Percentiles rank a stretch among this genome's conserved stretches.
These are phyloP conservation scores for Metschnikowia matae DNA, from an alignment of 805 yeast species.

Conservation along the genomic window DNA sequence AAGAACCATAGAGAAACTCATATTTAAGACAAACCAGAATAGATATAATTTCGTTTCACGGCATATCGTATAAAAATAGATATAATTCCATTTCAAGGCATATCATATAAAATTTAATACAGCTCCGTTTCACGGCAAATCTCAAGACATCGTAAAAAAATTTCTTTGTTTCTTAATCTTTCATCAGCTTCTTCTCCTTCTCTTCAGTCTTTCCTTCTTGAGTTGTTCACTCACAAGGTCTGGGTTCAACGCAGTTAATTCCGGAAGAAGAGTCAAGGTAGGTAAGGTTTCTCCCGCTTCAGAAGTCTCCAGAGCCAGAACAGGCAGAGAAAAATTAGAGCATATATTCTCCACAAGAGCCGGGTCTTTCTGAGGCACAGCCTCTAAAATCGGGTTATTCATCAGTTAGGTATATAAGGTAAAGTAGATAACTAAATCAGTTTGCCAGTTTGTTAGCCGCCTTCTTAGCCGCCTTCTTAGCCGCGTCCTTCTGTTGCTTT, in stretches of 20 bases:
- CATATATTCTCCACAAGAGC: background rate
- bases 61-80: background rate
- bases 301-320: background rate
- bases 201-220: conserved; percentile 13
- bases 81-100: background rate
- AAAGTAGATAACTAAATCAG: background rate
- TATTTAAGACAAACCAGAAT: too few species aligned
- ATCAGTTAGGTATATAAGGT: background rate
- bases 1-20: background rate
- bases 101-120: background rate
- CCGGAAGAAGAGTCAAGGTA: conserved; percentile 17
- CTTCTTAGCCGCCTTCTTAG: conserved; percentile 20
- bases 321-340: background rate
- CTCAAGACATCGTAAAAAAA: background rate
- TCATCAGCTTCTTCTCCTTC: conserved; percentile 8
- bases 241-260: conserved; percentile 25
- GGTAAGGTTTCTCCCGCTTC: background rate
- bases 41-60: background rate
- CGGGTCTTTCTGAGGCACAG: conserved; percentile 9
- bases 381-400: conserved; percentile 5
- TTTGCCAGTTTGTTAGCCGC: conserved; percentile 5
- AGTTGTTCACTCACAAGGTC: conserved; percentile 19
- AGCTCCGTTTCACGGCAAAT: background rate
- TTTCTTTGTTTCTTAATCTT: conserved; percentile 10
- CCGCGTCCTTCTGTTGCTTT: conserved; percentile 45